Percentiles rank a stretch among this genome's conserved stretches.
phyloP scores from a whole-genome alignment of 176 grass and related monocot genomes.

The Stipa capillata region DNA sequence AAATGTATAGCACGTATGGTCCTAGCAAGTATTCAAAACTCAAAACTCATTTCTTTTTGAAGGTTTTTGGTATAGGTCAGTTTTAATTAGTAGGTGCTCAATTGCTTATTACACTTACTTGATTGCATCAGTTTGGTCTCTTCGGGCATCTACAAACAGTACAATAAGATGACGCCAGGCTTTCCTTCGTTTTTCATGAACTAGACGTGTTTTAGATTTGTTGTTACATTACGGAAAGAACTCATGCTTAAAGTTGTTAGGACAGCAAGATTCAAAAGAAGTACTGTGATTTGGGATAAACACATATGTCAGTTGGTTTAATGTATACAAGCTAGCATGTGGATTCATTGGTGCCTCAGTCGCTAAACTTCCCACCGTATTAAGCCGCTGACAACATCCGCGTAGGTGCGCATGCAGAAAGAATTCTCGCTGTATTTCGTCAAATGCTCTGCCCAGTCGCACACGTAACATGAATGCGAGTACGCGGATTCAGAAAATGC shows the following conservation, averaged over 20 bases:
- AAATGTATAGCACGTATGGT: neutral
- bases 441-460: constrained; percentile 9
- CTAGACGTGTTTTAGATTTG: neutral
- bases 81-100: no score
- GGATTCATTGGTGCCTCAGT: neutral
- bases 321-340: neutral
- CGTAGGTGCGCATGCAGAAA: neutral
- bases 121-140: neutral
- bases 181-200: no score
- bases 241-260: no score
- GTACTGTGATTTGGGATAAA: neutral
- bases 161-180: no score
- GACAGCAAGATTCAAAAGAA: neutral
- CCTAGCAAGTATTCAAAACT: neutral
- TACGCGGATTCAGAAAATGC: neutral
- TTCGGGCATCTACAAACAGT: no score
- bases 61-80: no score
- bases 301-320: neutral
- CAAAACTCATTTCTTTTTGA: no score
- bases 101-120: neutral
- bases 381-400: neutral
- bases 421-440: neutral
- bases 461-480: neutral
- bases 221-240: neutral
- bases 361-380: neutral